Base-by-base conservation (phyloP, 257 asterid genomes). In the Gynochthodes officinalis region DNA sequence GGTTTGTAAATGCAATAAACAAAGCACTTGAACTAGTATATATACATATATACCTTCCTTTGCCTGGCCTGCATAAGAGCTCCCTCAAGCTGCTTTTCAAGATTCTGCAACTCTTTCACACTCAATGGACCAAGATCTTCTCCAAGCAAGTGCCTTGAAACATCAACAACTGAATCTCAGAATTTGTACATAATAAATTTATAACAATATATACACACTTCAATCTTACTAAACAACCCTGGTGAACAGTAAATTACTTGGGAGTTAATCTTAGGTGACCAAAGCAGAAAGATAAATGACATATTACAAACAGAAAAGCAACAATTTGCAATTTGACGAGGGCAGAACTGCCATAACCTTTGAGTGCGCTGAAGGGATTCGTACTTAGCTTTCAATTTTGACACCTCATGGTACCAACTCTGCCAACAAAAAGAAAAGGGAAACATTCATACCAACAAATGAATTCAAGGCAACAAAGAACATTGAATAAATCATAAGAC, bases 311-410 rank as follows among this genome's bases (percentile, higher is more conserved):
- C n/a, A n/a, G n/a, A n/a, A n/a, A n/a, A n/a, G n/a, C n/a, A n/a
- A n/a, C n/a, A n/a, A n/a, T n/a, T n/a, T n/a, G n/a, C n/a, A n/a
- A n/a, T n/a, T n/a, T n/a, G n/a, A n/a, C n/a, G n/a, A n/a, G 21
- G 27, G 27, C 13, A 48, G 61, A 68, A 68, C 7, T 23, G 19
- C 23, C 60, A 59, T 53, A 18, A 89, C 96, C 97, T 89, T 77
- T 94, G 98, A 77, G 96, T 83, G 72, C 93, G 85, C 69, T 89
- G 98, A 78, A 94, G 97, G 33, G 96, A 78, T 79, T 91, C 98
- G 44, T 86, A 91, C 74, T 88, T 91, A 58, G 92, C 93, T 84
- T 88, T 91, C 42, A 94, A 71, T 75, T 89, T 94, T 32, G 96
- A 76, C 52, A 85, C 89, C 83, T 94, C 97, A 58, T 94, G 95